Evolutionary conservation across 495 filamentous ascomycete genomes (phyloP).

Genomic region (Penicillium soppii): DNA sequence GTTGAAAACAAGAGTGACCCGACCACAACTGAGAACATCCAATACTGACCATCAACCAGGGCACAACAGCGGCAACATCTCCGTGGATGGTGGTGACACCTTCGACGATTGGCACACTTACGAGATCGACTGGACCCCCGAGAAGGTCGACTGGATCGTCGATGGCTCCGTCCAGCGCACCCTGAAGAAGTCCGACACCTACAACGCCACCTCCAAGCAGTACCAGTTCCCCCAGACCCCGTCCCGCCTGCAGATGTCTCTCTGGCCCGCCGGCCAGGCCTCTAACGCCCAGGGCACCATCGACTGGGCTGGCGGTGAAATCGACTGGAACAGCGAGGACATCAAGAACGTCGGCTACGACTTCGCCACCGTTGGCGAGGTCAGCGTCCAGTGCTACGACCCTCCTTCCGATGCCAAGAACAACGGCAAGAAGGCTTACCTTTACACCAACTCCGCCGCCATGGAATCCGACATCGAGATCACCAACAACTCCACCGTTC

Average conservation of each 20-base stretch:
- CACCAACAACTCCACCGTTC: conserved; percentile 70
- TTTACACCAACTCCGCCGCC: conserved; percentile 63
- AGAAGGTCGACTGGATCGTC: conserved; percentile 78
- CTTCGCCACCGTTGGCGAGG: conserved; percentile 75
- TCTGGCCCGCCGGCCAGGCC: conserved; percentile 88
- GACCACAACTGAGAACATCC: neutral
- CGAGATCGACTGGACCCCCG: conserved; percentile 89
- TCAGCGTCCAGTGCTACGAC: conserved; percentile 82
- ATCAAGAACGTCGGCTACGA: conserved; percentile 86
- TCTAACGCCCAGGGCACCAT: conserved; percentile 83
- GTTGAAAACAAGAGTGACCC: conserved; percentile 26
- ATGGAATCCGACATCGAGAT: conserved; percentile 75
- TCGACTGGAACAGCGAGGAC: conserved; percentile 81
- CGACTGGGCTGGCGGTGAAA: conserved; percentile 84
- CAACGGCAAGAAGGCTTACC: conserved; percentile 65
- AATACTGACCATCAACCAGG: conserved; percentile 48
- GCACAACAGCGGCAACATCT: conserved; percentile 67
- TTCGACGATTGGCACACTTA: conserved; percentile 84
- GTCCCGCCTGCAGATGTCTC: conserved; percentile 86
- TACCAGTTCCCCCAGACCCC: conserved; percentile 93
- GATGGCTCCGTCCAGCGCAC: conserved; percentile 76
- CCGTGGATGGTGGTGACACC: conserved; percentile 62
- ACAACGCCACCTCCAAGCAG: conserved; percentile 76
- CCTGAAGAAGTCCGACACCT: conserved; percentile 73
- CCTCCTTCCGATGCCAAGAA: conserved; percentile 62